These are phyloP conservation scores for Mantamonas sphyraenae DNA, from an alignment of 78 protist genomes.

Conservation along the genomic window DNA sequence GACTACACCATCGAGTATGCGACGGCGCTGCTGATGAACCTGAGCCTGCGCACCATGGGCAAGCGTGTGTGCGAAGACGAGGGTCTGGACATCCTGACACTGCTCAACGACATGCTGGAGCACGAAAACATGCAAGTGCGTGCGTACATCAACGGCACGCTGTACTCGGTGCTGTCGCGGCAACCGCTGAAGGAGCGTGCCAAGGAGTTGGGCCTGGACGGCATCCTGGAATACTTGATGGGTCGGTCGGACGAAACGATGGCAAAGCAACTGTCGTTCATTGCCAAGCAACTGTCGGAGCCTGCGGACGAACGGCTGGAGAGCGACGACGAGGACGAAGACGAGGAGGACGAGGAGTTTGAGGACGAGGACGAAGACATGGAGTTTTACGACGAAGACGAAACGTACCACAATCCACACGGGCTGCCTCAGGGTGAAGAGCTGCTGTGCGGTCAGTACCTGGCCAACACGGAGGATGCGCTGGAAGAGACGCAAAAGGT, in stretches of 20 bases:
- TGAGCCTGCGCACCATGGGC: conserved; percentile 11
- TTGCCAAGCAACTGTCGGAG: not conserved
- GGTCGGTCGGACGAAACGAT: not conserved
- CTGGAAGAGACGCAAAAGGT: not conserved
- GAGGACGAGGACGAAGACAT: not conserved
- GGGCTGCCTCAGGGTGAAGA: not conserved
- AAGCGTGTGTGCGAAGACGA: not conserved
- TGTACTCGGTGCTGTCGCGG: conserved; percentile 2
- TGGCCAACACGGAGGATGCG: not conserved
- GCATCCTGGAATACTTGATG: not conserved
- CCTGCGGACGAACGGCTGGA: not conserved
- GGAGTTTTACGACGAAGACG: not conserved
- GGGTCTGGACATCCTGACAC: not conserved
- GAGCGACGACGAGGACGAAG: not conserved
- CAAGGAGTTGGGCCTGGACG: not conserved
- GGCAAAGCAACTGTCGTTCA: not conserved
- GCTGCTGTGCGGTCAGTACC: not conserved
- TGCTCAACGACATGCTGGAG: conserved; percentile 10
- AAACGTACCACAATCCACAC: not conserved
- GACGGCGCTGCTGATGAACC: conserved; percentile 28
- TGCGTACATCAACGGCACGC: conserved; percentile 26
- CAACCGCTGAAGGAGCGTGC: conserved; percentile 4
- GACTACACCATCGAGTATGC: conserved; percentile 24
- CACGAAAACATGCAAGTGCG: conserved; percentile 4
- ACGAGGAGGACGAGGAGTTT: not conserved